phyloP scores from a whole-genome alignment of 495 filamentous ascomycete species.

The Choiromyces venosus region DNA sequence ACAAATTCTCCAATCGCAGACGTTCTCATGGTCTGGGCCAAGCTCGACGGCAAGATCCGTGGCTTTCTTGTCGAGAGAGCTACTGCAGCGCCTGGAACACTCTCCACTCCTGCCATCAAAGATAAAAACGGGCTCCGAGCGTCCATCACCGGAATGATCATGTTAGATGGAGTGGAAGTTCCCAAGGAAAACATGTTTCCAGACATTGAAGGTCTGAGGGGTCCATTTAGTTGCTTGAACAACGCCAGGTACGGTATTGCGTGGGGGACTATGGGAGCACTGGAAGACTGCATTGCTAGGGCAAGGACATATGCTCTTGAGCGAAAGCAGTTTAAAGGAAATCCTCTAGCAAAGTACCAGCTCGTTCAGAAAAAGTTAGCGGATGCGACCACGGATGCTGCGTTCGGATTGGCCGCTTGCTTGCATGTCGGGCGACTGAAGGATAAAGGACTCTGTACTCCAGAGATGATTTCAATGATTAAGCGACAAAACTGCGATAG shows the following conservation, averaged over 20 bases:
- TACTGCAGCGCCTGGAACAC: slow-evolving; percentile 74
- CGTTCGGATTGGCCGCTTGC: slow-evolving; percentile 79
- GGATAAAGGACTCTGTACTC: slow-evolving; percentile 77
- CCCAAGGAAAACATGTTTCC: slow-evolving; percentile 92
- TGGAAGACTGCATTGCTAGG: slow-evolving; percentile 81
- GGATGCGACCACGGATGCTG: slow-evolving; percentile 83
- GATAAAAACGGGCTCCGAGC: slow-evolving; percentile 92
- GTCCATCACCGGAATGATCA: slow-evolving; percentile 96
- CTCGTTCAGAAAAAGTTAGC: slow-evolving; percentile 97
- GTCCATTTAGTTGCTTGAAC: slow-evolving; percentile 91
- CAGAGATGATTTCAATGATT: slow-evolving; percentile 98
- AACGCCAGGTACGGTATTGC: slow-evolving; percentile 89
- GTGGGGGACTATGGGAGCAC: slow-evolving; percentile 84
- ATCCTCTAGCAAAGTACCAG: slow-evolving; percentile 94
- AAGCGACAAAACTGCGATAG: slow-evolving; percentile 97
- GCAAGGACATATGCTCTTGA: slow-evolving; percentile 83
- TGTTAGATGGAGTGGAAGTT: slow-evolving; percentile 83
- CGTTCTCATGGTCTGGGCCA: slow-evolving; percentile 89
- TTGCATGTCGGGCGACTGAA: slow-evolving; percentile 89
- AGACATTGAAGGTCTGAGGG: slow-evolving; percentile 75
- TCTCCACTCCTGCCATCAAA: slow-evolving; percentile 89
- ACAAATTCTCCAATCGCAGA: slow-evolving; percentile 96
- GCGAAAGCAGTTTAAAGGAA: slow-evolving; percentile 92
- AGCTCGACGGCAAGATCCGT: slow-evolving; percentile 88
- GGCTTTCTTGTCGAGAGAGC: slow-evolving; percentile 83